A percentile compares a stretch with the other conserved stretches of the same genome.
phyloP scores from a whole-genome alignment of 345 rosid species.

The Linum usitatissimum region DNA sequence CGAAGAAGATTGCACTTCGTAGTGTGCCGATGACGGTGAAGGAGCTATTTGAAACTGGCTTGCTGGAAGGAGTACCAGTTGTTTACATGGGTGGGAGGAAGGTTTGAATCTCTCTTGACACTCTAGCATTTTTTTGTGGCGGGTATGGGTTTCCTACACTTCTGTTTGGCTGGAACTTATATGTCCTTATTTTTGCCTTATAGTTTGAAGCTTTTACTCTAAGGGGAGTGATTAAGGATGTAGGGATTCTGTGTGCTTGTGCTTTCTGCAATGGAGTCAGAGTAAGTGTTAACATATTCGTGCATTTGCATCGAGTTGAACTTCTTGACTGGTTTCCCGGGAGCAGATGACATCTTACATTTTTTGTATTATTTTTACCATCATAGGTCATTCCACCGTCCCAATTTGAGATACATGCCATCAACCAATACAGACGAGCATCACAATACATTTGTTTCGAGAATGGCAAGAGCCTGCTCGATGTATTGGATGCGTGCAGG shows the following conservation, averaged over 20 bases:
- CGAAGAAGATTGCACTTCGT: conserved; percentile 34
- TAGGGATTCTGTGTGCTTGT: conserved; percentile 88
- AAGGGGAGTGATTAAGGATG: conserved; percentile 76
- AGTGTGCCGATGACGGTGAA: conserved; percentile 71
- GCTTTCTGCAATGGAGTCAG: conserved; percentile 64
- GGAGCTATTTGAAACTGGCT: conserved; percentile 3
- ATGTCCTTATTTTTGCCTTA: neutral
- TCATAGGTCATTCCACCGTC: conserved; percentile 86
- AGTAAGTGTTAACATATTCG: conserved; percentile 34
- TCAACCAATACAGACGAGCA: conserved; percentile 82
- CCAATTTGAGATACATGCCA: conserved; percentile 95
- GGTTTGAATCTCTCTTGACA: conserved; percentile 28
- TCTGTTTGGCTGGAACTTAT: neutral
- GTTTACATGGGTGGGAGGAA: conserved; percentile 78
- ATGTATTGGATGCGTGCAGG: conserved; percentile 75
- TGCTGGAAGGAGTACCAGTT: conserved; percentile 27
- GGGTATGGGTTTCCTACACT: neutral
- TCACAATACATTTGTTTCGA: conserved; percentile 92
- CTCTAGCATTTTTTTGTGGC: neutral
- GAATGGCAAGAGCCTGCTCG: conserved; percentile 98
- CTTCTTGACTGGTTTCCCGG: conserved; percentile 3
- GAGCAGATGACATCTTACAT: neutral
- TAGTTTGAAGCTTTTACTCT: conserved; percentile 80
- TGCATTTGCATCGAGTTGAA: neutral
- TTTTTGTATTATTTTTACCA: conserved; percentile 15